phyloP scores from a whole-genome alignment of 768 basidiomycete genomes.

The Suillus plorans region DNA sequence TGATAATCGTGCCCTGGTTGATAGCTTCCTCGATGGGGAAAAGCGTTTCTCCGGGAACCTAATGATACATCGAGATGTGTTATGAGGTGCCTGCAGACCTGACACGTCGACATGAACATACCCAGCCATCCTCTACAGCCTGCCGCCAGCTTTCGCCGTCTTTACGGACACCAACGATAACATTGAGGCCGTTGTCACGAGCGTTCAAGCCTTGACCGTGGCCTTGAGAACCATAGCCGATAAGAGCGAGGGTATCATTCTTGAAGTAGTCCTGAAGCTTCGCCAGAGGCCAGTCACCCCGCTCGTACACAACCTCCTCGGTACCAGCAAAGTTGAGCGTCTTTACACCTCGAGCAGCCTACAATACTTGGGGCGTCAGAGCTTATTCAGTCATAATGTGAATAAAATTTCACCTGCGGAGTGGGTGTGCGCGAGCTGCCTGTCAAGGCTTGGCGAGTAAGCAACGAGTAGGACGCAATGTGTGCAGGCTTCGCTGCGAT shows the following conservation, averaged over 20 bases:
- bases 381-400: not conserved
- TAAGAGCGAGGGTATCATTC: slow-evolving; percentile 97
- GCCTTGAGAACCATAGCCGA: slow-evolving; percentile 98
- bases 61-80: not conserved
- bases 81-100: not conserved
- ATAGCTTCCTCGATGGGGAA: slow-evolving; percentile 99
- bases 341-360: slow-evolving; percentile 79
- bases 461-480: slow-evolving; percentile 67
- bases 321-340: slow-evolving; percentile 96
- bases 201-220: slow-evolving; percentile 99
- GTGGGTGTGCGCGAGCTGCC: slow-evolving; percentile 29
- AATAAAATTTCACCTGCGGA: slow-evolving; percentile 33
- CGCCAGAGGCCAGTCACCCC: slow-evolving; percentile 94
- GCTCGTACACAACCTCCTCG: slow-evolving; percentile 92
- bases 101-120: slow-evolving; percentile 32
- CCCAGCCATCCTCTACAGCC: slow-evolving; percentile 95
- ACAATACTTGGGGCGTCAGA: not conserved
- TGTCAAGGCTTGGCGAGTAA: slow-evolving; percentile 44
- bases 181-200: slow-evolving; percentile 97
- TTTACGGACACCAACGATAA: slow-evolving; percentile 97
- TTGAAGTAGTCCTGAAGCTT: slow-evolving; percentile 99
- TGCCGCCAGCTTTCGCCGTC: slow-evolving; percentile 96
- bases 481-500: slow-evolving; percentile 42
- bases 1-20: slow-evolving; percentile 94
- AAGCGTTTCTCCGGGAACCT: slow-evolving; percentile 95